Conservation (phyloP, 2,329 filamentous ascomycete species). For the Paecilomyces niveus region DNA sequence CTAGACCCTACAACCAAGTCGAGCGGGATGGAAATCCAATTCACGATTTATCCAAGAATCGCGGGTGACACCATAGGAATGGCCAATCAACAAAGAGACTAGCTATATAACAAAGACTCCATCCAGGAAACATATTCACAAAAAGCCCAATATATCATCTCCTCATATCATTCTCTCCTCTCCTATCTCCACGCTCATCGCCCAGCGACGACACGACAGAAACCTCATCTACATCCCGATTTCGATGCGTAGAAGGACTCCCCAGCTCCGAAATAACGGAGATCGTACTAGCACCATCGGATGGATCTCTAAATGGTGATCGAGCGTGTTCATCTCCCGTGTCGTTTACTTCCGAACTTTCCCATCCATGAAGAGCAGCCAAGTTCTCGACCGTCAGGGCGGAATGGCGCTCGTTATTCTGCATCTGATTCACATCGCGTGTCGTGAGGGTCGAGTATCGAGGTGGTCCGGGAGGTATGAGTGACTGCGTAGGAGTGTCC, state of each 20-base stretch:
- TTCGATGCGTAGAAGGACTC: constrained; percentile 1
- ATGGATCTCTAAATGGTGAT: constrained; percentile 17
- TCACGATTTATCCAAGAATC: too few relatives aligned
- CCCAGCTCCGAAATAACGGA: constrained; percentile 19
- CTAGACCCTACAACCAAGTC: too few relatives aligned
- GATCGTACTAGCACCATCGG: constrained; percentile 14
- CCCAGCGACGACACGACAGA: constrained; percentile 26
- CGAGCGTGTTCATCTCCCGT: constrained; percentile 4
- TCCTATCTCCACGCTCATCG: constrained; percentile 9
- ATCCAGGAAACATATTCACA: too few relatives aligned
- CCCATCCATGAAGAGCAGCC: constrained; percentile 5
- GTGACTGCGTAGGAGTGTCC: background rate
- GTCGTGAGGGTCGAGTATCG: background rate
- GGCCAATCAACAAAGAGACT: too few relatives aligned
- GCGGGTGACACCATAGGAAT: too few relatives aligned
- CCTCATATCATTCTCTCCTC: background rate
- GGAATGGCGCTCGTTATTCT: background rate
- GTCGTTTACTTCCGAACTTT: background rate
- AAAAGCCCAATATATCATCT: background rate
- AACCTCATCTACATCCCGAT: constrained; percentile 18
- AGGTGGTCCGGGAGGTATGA: background rate
- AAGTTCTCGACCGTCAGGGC: background rate
- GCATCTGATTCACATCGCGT: background rate
- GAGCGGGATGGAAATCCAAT: too few relatives aligned
- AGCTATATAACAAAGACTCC: too few relatives aligned